Evolutionary conservation across 1,284 basidiomycete genomes (phyloP), one percentile per base, ranked within the genome.

Genomic region (Trametes pubescens): DNA sequence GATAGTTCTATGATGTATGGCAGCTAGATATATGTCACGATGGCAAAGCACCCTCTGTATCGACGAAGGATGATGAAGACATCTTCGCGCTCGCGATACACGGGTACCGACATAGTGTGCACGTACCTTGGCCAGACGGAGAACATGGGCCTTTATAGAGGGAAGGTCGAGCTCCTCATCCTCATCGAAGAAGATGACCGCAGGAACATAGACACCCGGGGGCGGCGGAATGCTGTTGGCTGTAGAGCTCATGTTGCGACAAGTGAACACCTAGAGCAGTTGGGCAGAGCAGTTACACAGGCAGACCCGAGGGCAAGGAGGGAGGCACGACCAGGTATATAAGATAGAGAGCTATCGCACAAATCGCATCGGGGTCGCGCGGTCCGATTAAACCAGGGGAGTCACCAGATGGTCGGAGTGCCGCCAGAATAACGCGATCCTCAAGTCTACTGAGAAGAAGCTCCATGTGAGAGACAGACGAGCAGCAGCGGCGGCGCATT

Each of bases 161-260:
- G 79, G 76, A 13, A 85, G 74, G 65, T 93, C 89, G 22, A 92
- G 75, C 34, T 91, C 85, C 64, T 92, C 89, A 64, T 90, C 80
- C 57, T 85, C 77, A 47, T 84, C 80, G 73, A 91, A 87, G 75
- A 90, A 91, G 7, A 91, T 77, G 48, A 93, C 88, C 9, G 91
- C 86, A 22, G 92, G 91, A 57, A 91, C 90, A 74, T 92, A 92
- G 67, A 89, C 80, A 6, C 90, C 90, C 37, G 84, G 76, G 1
- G 88, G 87, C 37, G 89, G 89, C 38, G 79, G 76, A 14, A 62
- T 62, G 52, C 69, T 73, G 59, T 67, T 70, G 24, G 43, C 46
- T 1, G 29, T 24, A 51, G 57, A 60, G 26, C 52, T 48, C 53
- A 64, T 65, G 21, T 53, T 29, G 29, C 21, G 21, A 22, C n/a